Conservation (phyloP, 352 stramenopile genomes). For the Stephanocyclus meneghinianus region DNA sequence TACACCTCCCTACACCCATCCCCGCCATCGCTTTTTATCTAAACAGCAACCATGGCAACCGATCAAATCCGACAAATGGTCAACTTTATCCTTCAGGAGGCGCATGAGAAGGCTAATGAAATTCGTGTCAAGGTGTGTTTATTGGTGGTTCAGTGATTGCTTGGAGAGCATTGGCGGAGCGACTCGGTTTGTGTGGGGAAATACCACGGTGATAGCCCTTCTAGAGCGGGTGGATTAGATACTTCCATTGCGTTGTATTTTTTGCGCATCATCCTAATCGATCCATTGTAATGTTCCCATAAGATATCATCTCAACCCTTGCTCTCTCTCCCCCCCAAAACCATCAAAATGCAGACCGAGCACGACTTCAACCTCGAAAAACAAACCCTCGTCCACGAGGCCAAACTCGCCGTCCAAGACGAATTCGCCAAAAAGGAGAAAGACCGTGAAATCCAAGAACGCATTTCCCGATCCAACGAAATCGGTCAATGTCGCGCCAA, state of each 20-base stretch:
- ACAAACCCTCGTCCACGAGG: conserved; percentile 97
- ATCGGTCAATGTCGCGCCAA: conserved; percentile 92
- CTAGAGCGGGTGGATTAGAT: neutral
- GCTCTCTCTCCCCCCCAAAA: neutral
- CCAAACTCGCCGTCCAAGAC: conserved; percentile 96
- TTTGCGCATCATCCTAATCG: neutral
- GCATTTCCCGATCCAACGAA: conserved; percentile 88
- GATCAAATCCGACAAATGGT: conserved; percentile 85
- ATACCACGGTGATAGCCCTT: no score
- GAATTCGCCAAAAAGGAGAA: conserved; percentile 98
- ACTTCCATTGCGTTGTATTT: neutral
- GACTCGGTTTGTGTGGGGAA: neutral
- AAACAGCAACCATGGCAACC: conserved; percentile 65
- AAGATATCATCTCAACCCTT: no score
- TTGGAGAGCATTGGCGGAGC: neutral
- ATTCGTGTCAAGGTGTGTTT: conserved; percentile 92
- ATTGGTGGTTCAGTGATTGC: conserved; percentile 1
- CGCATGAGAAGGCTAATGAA: conserved; percentile 98
- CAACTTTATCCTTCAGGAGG: conserved; percentile 99
- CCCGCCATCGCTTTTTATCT: neutral
- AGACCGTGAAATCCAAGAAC: conserved; percentile 92
- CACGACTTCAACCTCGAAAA: conserved; percentile 99
- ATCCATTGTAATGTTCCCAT: neutral
- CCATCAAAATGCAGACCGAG: conserved; percentile 86
- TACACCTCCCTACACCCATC: neutral